Base-by-base conservation (phyloP, 2,329 filamentous ascomycete species). In the Colletotrichum sp. region DNA sequence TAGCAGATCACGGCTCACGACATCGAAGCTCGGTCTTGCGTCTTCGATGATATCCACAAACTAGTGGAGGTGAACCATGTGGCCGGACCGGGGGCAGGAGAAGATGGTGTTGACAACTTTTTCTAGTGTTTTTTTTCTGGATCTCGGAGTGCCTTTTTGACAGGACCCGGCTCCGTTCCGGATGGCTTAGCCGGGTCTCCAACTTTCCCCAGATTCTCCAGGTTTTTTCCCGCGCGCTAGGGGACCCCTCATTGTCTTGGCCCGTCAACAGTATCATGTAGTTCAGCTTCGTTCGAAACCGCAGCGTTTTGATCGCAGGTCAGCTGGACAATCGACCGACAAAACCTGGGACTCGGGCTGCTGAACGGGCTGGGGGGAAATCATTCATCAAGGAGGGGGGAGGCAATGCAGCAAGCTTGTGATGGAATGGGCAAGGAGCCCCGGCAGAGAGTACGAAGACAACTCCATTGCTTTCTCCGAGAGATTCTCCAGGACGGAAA, bases 11-110 rank as follows among this genome's bases (percentile, higher is more conserved):
- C 36, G 64, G 69, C 70, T 75, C 73, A 48, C 73, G 73, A 75
- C 73, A 75, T 75, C 73, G 63, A 59, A 57, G 57, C 73, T 75
- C 73, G 64, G 57, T 75, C 73, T 75, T 75, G 73, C 73, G 73
- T 75, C 73, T 75, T 75, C 69, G 64, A 75, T 19, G 28, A 36
- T 68, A 75, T 59, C 73, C 73, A 75, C 73, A 75, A 73, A 75
- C 70, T 75, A 75, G 73, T 75, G 73, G 73, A 75, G 73, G 64
- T 73, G 44, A 59, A 60, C 63, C 73, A 75, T 73, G 70, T 73
- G 73, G 73, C 36, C 57, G 64, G 73, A 72, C 64, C 32, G 73
- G 73, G 73, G 70, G 39, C 25, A 27, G 36, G 57, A 73, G 44
- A 64, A 75, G 73, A 65, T 73, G 73, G 73, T 75, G 73, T 75